A percentile compares a stretch with the other conserved stretches of the same genome.
Conservation (phyloP, 192 early-diverging fungal species). For the Coemansia sp. region DNA sequence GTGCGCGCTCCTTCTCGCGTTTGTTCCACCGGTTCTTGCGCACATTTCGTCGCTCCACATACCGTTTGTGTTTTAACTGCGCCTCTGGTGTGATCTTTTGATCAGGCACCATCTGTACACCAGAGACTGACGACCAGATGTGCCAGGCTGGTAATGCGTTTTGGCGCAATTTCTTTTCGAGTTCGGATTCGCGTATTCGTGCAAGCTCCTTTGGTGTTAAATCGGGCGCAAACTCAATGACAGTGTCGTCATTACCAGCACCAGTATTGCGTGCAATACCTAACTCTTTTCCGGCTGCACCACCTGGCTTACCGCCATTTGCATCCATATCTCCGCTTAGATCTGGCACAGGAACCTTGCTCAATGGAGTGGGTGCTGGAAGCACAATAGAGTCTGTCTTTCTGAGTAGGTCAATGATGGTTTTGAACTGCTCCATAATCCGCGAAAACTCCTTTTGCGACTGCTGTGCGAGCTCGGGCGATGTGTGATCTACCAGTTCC, state of each 20-base stretch:
- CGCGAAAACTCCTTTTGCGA: constrained; percentile 58
- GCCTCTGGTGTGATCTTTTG: constrained; percentile 44
- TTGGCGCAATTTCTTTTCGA: constrained; percentile 67
- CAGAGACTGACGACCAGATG: constrained; percentile 70
- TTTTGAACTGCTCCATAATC: constrained; percentile 68
- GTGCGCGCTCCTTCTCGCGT: constrained; percentile 26
- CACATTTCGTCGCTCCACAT: constrained; percentile 26
- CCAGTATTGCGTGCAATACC: constrained; percentile 68
- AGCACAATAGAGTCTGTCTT: constrained; percentile 68
- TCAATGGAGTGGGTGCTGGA: constrained; percentile 56
- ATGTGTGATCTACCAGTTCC: constrained; percentile 63
- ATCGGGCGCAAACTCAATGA: constrained; percentile 72
- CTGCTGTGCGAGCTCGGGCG: constrained; percentile 58
- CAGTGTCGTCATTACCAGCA: constrained; percentile 61
- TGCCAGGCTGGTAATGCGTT: constrained; percentile 82
- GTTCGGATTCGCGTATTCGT: constrained; percentile 62
- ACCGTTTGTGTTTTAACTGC: constrained; percentile 19
- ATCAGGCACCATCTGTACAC: constrained; percentile 49
- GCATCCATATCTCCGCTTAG: constrained; percentile 37
- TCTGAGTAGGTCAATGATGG: constrained; percentile 71
- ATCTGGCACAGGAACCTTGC: constrained; percentile 50
- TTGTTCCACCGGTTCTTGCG: constrained; percentile 36
- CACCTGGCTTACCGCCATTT: constrained; percentile 34
- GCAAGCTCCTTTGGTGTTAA: constrained; percentile 61
- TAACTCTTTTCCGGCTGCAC: constrained; percentile 58